Conservation (phyloP, 148 eudicot genomes). For the Salicornia ramosissima region DNA sequence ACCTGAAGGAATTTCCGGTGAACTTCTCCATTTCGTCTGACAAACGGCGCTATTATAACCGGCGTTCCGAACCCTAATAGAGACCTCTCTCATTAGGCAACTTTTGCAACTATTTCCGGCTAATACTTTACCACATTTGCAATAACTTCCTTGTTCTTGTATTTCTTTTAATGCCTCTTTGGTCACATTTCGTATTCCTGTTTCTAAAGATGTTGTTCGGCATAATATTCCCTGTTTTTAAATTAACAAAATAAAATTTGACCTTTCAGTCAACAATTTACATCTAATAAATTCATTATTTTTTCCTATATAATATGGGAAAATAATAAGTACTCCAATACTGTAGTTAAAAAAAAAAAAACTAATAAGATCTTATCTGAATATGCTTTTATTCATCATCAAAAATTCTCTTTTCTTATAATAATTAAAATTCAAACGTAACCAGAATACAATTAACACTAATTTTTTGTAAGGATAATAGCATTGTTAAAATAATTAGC, state of each 20-base stretch:
- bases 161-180: slow-evolving; percentile 57
- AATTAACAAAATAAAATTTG: background rate
- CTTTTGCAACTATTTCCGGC: slow-evolving; percentile 41
- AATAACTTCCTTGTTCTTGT: slow-evolving; percentile 32
- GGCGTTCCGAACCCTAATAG: slow-evolving; percentile 44
- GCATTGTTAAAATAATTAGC: too few species aligned
- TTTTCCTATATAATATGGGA: too few species aligned
- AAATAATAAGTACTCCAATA: too few species aligned
- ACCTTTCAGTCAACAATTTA: background rate
- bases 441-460: too few species aligned
- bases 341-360: too few species aligned
- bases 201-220: slow-evolving; percentile 53
- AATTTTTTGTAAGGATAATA: too few species aligned
- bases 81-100: slow-evolving; percentile 55
- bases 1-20: slow-evolving; percentile 86
- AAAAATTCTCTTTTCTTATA: too few species aligned
- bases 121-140: slow-evolving; percentile 39
- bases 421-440: too few species aligned
- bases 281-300: background rate
- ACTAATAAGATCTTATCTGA: too few species aligned
- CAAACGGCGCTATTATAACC: slow-evolving; percentile 68
- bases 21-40: slow-evolving; percentile 82
- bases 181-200: slow-evolving; percentile 47
- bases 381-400: too few species aligned
- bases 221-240: slow-evolving; percentile 48